Evolutionary conservation across 2,329 filamentous ascomycete genomes (phyloP), one percentile per base, ranked within the genome.

Genomic region (Rhinocladiella mackenziei): DNA sequence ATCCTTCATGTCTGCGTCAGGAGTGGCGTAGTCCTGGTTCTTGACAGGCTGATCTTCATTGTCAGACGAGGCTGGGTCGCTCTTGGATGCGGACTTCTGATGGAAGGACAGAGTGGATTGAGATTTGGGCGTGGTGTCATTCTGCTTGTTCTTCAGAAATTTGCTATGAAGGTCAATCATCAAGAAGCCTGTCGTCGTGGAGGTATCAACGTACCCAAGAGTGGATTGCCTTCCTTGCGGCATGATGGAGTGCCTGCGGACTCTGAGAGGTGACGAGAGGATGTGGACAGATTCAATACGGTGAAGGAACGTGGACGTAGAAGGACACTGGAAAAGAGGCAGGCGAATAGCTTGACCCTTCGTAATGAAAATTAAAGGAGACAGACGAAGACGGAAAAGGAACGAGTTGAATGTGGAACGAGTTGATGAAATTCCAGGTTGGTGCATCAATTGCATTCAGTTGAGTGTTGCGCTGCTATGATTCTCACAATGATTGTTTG

Each of bases 71-170:
- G 7, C 20, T 52, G 53, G 38, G 65, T 57, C 17, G 47, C 58
- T 60, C 50, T 57, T 61, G 34, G 55, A 52, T 38, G 55, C 56
- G 10, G 58, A 54, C 19, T 57, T 50, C 23, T 57, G 45, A 39
- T 61, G 57, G 50, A 61, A 59, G 34, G 57, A 55, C 31, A 61
- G 48, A 5, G 51, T 60, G 13, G 56, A 57, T 38, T 59, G 59
- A 20, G 62, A 56, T 45, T 63, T 65, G 34, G 71, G 36, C 60
- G 78, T 80, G 36, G 79, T 81, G 30, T 57, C 59, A 30, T 59
- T 83, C 65, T 95, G 88, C 62, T 88, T 84, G 26, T 76, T 74
- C 14, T 80, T 80, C 62, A 96, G 94, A 70, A 95, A 96, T 63
- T 91, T 92, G 50, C 91, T 97, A 54, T 35, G 33, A 31, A 33